Evolutionary conservation across 495 filamentous ascomycete species (phyloP), one percentile per base, ranked within the genome.

Genomic region (Bacidia gigantensis): DNA sequence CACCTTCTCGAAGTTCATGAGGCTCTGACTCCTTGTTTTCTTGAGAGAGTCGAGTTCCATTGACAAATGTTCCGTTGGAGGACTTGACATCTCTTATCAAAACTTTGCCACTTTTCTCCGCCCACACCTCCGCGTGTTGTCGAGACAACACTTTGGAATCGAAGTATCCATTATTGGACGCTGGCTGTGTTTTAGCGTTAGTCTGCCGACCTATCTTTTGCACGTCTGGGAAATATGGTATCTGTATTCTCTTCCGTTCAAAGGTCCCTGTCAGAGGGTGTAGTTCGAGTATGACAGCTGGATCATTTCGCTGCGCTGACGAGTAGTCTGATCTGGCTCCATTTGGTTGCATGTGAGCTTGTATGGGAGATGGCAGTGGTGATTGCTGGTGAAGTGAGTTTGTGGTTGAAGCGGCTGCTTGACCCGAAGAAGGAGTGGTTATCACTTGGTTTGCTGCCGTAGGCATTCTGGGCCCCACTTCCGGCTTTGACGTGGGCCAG

Each of bases 41-140:
- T 24, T 78, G 84, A 9, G 92, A 96, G 46, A 98, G 64, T 22
- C 92, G 79, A 17, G 81, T 75, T n/a, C 87, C 88, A 54, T 96
- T 98, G 49, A 98, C 89, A 66, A 98, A 98, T 0, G 92, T 98
- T 39, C 92, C 92, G 60, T 98, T 98, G 2, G 92, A 97, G 2
- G 92, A 97, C 65, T 95, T 97, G 56, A 98, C 84, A 68, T 98
- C 92, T 29, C 88, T 81, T 59, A 98, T 97, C 80, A 82, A 97
- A 49, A 98, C 81, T 62, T 92, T 94, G 12, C 92, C 90, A 56
- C 74, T 76, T 51, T 81, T 75, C 48, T 96, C 89, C 21, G 90
- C 90, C 87, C 87, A 98, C 17, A 97, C 79, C 56, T 98, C 92
- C 14, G 92, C 92, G 68, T 98, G 92, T 65, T 95, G 89, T 53